Percentiles rank a stretch among this genome's conserved stretches.
Conservation (phyloP, 2,329 filamentous ascomycete genomes). For the Colletotrichum kahawae region DNA sequence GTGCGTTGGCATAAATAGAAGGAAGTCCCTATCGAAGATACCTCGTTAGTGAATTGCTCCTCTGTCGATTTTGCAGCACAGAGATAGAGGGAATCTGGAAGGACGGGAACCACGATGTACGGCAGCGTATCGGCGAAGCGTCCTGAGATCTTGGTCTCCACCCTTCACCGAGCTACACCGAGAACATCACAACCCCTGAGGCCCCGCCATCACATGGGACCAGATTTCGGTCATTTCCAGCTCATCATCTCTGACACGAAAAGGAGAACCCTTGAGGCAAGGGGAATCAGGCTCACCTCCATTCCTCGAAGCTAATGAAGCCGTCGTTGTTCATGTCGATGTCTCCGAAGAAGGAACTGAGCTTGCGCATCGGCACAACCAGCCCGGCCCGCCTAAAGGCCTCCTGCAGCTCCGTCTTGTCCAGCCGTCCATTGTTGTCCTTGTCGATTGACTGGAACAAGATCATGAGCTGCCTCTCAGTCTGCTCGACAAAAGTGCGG, state of each 20-base stretch:
- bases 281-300: slow-evolving; percentile 71
- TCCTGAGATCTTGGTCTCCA: background rate
- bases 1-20: slow-evolving; percentile 80
- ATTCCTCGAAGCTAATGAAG: slow-evolving; percentile 89
- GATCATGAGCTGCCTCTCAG: slow-evolving; percentile 80
- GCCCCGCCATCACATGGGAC: background rate
- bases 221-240: background rate
- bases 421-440: slow-evolving; percentile 83
- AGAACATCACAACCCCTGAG: background rate
- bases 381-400: slow-evolving; percentile 84
- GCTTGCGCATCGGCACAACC: slow-evolving; percentile 74
- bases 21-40: slow-evolving; percentile 72
- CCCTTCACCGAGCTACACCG: background rate
- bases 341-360: slow-evolving; percentile 86
- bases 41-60: background rate
- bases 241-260: background rate
- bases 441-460: slow-evolving; percentile 89
- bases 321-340: slow-evolving; percentile 91
- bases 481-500: slow-evolving; percentile 82
- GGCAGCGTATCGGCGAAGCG: background rate
- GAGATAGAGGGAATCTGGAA: background rate
- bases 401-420: slow-evolving; percentile 79
- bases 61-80: background rate
- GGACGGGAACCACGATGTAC: background rate
- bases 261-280: background rate